A percentile compares a stretch with the other conserved stretches of the same genome.
These are phyloP conservation scores for Miscanthus lutarioriparius DNA, from an alignment of 176 grass and related monocot species.

Conservation along the genomic window DNA sequence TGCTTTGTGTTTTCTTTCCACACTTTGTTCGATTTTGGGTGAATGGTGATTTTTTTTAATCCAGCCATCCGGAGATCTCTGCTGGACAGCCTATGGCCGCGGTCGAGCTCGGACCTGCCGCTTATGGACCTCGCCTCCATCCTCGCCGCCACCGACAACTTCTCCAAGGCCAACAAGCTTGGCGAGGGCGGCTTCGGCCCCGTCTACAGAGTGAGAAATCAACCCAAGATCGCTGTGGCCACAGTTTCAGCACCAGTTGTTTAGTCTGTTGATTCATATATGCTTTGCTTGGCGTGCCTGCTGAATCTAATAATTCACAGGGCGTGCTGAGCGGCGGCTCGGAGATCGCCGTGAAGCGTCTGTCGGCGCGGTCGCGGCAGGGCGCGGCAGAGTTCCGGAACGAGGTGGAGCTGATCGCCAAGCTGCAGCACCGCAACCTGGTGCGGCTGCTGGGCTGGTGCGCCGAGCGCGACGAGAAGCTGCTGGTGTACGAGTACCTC, in stretches of 20 bases:
- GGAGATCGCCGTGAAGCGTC: slow-evolving; percentile 84
- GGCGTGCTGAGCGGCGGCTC: slow-evolving; percentile 56
- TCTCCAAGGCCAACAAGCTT: slow-evolving; percentile 82
- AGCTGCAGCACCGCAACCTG: slow-evolving; percentile 96
- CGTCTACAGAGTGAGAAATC: slow-evolving; percentile 60
- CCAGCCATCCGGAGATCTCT: slow-evolving; percentile 66
- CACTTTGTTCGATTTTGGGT: not conserved
- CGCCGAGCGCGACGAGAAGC: slow-evolving; percentile 79
- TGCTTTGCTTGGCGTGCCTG: not conserved
- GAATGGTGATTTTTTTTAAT: not conserved
- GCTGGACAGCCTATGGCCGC: slow-evolving; percentile 52
- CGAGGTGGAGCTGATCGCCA: slow-evolving; percentile 89
- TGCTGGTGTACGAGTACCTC: slow-evolving; percentile 90
- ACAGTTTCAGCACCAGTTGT: too few relatives aligned
- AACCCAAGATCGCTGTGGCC: not conserved
- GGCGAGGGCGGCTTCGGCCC: slow-evolving; percentile 94
- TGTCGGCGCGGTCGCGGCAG: slow-evolving; percentile 73
- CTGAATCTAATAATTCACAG: not conserved
- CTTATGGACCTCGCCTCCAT: slow-evolving; percentile 74
- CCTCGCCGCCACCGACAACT: slow-evolving; percentile 71
- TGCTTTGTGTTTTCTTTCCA: not conserved
- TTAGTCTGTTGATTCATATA: too few relatives aligned
- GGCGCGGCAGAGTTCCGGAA: slow-evolving; percentile 77
- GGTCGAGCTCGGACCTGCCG: slow-evolving; percentile 69
- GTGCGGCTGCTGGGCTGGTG: slow-evolving; percentile 81